phyloP scores from a whole-genome alignment of 176 grass and related monocot genomes.

The Aegilops longissima region DNA sequence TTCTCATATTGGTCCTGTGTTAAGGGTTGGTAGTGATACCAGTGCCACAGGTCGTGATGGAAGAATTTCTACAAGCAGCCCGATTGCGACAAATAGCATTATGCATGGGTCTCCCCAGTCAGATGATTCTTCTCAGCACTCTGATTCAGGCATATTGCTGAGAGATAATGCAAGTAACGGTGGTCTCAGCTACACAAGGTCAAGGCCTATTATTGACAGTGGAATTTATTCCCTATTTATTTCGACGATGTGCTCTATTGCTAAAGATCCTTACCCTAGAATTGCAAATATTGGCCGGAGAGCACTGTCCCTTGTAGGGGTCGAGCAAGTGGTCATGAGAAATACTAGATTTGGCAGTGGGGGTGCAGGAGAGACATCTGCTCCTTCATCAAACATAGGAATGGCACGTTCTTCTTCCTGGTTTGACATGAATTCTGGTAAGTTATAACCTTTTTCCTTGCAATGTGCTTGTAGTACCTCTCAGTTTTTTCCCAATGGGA shows the following conservation, averaged over 20 bases:
- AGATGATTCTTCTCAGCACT: slow-evolving; percentile 93
- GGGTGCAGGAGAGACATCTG: slow-evolving; percentile 62
- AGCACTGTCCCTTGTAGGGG: slow-evolving; percentile 76
- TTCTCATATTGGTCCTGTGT: slow-evolving; percentile 73
- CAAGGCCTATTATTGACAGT: slow-evolving; percentile 55
- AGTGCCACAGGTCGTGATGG: slow-evolving; percentile 59
- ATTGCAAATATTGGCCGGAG: slow-evolving; percentile 65
- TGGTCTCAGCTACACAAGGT: slow-evolving; percentile 54
- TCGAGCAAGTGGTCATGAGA: slow-evolving; percentile 84
- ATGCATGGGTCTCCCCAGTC: slow-evolving; percentile 90
- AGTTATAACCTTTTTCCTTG: slow-evolving; percentile 23
- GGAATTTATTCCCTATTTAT: slow-evolving; percentile 81
- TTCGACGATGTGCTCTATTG: slow-evolving; percentile 70
- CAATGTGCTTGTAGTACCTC: slow-evolving; percentile 19
- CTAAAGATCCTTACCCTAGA: slow-evolving; percentile 89
- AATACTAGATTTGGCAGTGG: slow-evolving; percentile 68
- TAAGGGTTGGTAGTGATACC: slow-evolving; percentile 84
- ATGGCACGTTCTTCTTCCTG: slow-evolving; percentile 92
- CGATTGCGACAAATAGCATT: slow-evolving; percentile 56
- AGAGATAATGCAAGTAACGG: slow-evolving; percentile 82
- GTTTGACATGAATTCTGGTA: slow-evolving; percentile 98
- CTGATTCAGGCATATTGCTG: slow-evolving; percentile 79
- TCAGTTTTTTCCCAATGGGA: not conserved
- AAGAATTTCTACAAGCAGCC: slow-evolving; percentile 73
- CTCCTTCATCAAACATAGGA: slow-evolving; percentile 60